Conservation (phyloP, 306 rosid genomes). For the Arachis stenosperma region DNA sequence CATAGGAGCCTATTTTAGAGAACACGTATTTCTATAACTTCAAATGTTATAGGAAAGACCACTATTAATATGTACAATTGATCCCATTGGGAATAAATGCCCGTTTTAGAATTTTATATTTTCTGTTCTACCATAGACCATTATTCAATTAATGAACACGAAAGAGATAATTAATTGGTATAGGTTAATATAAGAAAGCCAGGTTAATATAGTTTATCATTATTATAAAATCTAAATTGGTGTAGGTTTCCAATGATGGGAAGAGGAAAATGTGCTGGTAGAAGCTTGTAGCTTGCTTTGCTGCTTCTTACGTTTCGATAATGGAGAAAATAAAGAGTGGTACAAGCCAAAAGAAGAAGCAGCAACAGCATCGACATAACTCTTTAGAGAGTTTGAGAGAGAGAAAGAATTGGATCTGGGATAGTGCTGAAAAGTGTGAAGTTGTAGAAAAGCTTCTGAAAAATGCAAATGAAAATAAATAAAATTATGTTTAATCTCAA, state of each 20-base stretch:
- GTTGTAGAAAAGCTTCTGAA: no score
- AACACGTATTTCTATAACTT: slow-evolving; percentile 41
- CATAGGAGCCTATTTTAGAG: slow-evolving; percentile 35
- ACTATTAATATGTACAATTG: slow-evolving; percentile 19
- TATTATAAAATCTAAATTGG: background rate
- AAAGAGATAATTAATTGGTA: background rate
- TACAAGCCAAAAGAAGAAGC: background rate
- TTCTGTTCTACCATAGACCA: background rate
- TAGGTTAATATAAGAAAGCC: no score
- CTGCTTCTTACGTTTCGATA: background rate
- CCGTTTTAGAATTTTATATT: slow-evolving; percentile 26
- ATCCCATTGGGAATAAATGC: slow-evolving; percentile 34
- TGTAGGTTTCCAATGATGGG: slow-evolving; percentile 19
- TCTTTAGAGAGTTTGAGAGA: no score
- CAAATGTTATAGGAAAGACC: slow-evolving; percentile 40
- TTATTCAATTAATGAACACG: background rate
- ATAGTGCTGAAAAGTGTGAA: no score
- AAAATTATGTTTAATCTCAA: no score
- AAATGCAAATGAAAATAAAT: no score
- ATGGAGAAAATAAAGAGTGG: background rate
- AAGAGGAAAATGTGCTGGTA: slow-evolving; percentile 7
- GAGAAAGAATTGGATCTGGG: no score
- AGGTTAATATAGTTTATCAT: no score
- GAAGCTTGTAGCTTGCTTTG: background rate
- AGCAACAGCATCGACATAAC: background rate